Conservation (phyloP, 73 alveolate species). For the Loxodes magnus region DNA sequence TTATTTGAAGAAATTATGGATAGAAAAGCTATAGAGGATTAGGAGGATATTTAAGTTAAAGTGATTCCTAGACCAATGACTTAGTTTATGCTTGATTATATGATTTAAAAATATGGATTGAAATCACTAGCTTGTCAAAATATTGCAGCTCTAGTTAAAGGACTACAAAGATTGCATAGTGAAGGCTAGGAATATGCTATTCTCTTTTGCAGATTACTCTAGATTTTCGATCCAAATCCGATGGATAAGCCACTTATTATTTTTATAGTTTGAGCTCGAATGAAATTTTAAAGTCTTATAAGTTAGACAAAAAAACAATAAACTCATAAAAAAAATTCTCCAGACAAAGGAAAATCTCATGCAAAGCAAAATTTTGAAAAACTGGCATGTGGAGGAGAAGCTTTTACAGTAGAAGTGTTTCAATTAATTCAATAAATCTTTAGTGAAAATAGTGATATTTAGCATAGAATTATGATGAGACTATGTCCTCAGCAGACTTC, state of each 20-base stretch:
- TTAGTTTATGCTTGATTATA: background rate
- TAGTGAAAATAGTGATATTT: background rate
- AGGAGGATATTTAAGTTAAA: background rate
- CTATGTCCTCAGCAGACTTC: background rate
- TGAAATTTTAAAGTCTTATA: slow-evolving; percentile 1
- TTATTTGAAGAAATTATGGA: slow-evolving; percentile 16
- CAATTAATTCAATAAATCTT: background rate
- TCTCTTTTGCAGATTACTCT: background rate
- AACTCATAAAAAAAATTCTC: background rate
- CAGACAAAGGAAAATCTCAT: background rate
- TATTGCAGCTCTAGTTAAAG: background rate
- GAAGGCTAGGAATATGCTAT: background rate
- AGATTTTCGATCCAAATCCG: slow-evolving; percentile 6
- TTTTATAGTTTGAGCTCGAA: slow-evolving; percentile 3
- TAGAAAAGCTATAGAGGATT: slow-evolving; percentile 4
- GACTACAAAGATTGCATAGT: background rate
- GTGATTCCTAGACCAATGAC: slow-evolving; percentile 2
- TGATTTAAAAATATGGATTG: slow-evolving; percentile 5
- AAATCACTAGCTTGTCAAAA: background rate
- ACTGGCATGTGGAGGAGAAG: background rate
- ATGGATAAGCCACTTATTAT: background rate
- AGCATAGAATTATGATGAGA: background rate
- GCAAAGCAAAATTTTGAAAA: background rate
- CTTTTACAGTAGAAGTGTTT: slow-evolving; percentile 1
- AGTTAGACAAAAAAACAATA: background rate